Base-by-base conservation (phyloP, 805 yeast genomes). In the Debaryomyces castellii region DNA sequence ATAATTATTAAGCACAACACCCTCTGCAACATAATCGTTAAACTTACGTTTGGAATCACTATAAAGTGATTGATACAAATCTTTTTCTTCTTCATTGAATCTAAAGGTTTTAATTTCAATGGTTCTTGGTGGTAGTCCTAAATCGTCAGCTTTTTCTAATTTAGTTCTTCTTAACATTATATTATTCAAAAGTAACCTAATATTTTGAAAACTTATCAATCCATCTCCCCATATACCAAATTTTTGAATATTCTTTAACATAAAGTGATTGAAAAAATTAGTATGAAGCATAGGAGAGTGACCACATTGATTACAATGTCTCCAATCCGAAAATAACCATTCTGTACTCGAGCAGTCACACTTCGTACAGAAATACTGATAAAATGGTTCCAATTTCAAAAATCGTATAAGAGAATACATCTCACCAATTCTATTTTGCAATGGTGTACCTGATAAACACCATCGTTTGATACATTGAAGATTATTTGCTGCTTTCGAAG, bases 401-500 rank as follows among this genome's bases (percentile, higher is more conserved):
- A 89, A 94, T 57, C 98, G 74, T 47, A 94, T 85, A 60, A 94
- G 69, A 1, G 98, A 91, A 64, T 94, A 94, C 74, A 94, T 78
- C 69, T 94, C 99, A 37, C 99, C 99, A 59, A 94, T 91, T 51
- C 98, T 76, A 63, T 94, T 94, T 59, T 94, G 99, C 51, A 94
- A 71, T 1, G 99, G 99, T 0, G 99, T 94, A 54, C 99, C 99
- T 3, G 96, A 81, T 24, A 94, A 64, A 66, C 99, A 94, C 87
- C 96, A 88, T 52, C 96, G 69, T 56, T 89, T 88, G 43, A 81
- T 71, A 8, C 96, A 81, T 25, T 76, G 68, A 46, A 94, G 66
- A 48, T 74, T 72, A 60, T 88, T 89, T 1, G 96, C 97, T 2
- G 98, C 96, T 54, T 87, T 83, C 0, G 98, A 91, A 0, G 99